These are phyloP conservation scores for Evansstolkia leycettana DNA, from an alignment of 495 filamentous ascomycete species.

Conservation along the genomic window DNA sequence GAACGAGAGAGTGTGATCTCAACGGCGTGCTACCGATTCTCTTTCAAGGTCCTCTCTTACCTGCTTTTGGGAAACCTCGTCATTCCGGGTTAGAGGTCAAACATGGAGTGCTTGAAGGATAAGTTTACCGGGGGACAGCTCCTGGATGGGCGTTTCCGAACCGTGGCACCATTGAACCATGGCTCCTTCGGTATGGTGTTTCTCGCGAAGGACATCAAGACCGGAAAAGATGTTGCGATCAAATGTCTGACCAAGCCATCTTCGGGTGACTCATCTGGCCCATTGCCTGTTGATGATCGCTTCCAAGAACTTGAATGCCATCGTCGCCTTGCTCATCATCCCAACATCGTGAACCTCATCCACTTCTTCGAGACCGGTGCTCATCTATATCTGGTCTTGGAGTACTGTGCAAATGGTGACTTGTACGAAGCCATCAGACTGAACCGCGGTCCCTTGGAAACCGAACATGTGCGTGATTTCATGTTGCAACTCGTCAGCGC, in stretches of 20 bases:
- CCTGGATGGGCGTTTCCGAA: slow-evolving; percentile 77
- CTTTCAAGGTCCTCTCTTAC: not conserved
- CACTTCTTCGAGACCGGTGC: slow-evolving; percentile 83
- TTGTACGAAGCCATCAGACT: slow-evolving; percentile 92
- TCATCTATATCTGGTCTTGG: slow-evolving; percentile 85
- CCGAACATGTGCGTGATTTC: slow-evolving; percentile 90
- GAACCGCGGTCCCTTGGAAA: slow-evolving; percentile 79
- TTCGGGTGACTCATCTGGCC: slow-evolving; percentile 38
- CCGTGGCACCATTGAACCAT: slow-evolving; percentile 89
- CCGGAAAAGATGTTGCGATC: slow-evolving; percentile 72
- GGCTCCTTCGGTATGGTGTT: slow-evolving; percentile 98
- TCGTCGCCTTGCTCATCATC: slow-evolving; percentile 60
- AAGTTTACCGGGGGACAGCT: slow-evolving; percentile 60
- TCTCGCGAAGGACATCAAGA: slow-evolving; percentile 67
- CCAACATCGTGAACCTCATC: slow-evolving; percentile 88
- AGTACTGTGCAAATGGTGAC: slow-evolving; percentile 94
- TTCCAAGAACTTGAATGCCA: slow-evolving; percentile 86
- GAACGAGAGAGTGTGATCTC: slow-evolving; percentile 5
- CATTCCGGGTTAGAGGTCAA: slow-evolving; percentile 19
- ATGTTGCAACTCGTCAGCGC: slow-evolving; percentile 91
- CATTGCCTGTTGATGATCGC: slow-evolving; percentile 59
- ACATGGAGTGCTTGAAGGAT: slow-evolving; percentile 72
- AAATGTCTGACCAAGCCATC: slow-evolving; percentile 80
- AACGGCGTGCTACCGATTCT: not conserved
- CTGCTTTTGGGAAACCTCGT: slow-evolving; percentile 11